Percentiles rank a stretch among this genome's conserved stretches.
These are phyloP conservation scores for Neurospora sp. DNA, from an alignment of 495 filamentous ascomycete genomes.

Conservation along the genomic window DNA sequence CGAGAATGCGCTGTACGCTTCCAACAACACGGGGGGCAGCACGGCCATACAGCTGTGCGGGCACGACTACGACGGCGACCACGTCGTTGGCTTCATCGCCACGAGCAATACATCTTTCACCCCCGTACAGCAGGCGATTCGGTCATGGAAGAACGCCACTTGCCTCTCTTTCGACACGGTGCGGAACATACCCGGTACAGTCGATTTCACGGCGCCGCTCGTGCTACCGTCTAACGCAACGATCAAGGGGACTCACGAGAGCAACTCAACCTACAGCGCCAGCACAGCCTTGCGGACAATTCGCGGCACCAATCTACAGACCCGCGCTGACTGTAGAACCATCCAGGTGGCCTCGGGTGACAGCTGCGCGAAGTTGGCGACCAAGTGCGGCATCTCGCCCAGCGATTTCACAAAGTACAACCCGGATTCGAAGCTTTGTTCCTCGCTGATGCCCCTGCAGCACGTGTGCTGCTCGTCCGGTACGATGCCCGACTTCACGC, in stretches of 20 bases:
- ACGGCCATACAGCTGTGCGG: conserved; percentile 30
- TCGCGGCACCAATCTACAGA: neutral
- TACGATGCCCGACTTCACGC: conserved; percentile 23
- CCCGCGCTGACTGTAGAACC: conserved; percentile 11
- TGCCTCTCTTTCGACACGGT: conserved; percentile 19
- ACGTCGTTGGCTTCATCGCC: conserved; percentile 28
- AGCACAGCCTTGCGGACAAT: neutral
- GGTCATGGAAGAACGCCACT: conserved; percentile 23
- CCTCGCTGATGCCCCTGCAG: conserved; percentile 22
- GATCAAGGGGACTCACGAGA: neutral
- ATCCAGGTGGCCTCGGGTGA: conserved; percentile 23
- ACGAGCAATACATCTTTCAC: conserved; percentile 22
- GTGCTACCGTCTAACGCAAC: neutral
- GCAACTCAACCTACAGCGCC: neutral
- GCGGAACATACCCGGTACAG: conserved; percentile 11
- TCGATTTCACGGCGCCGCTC: conserved; percentile 9
- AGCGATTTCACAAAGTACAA: conserved; percentile 34
- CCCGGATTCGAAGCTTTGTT: conserved; percentile 24
- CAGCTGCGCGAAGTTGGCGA: conserved; percentile 25
- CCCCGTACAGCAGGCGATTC: conserved; percentile 21
- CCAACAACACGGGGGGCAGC: conserved; percentile 11
- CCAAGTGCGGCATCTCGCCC: conserved; percentile 29
- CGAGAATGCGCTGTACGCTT: neutral
- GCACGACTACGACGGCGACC: conserved; percentile 11
- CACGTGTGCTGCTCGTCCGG: conserved; percentile 40